Evolutionary conservation across 345 rosid species (phyloP), one percentile per base, ranked within the genome.

Genomic region (Eucalyptus polyanthemos): DNA sequence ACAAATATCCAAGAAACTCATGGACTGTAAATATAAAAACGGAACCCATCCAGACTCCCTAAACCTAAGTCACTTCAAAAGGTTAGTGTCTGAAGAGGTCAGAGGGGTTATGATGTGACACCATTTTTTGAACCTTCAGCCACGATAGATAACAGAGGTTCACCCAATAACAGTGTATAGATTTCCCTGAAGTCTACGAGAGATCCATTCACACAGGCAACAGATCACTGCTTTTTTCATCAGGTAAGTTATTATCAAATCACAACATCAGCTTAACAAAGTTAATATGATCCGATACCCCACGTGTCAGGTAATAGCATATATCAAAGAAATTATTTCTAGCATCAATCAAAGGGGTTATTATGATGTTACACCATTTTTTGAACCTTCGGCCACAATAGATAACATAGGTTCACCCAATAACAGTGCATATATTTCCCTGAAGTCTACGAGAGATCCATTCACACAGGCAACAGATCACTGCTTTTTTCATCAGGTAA

Each of bases 51-150:
- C 45, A 76, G 83, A 76, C 22, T 76, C 27, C 83, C 47, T 76
- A 37, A 76, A 76, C 45, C 14, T 8, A 14, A 87, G 50, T 14
- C 27, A 3, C 5, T 47, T 27, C 15, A 31, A 17, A 49, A 25
- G 19, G 51, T 12, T 88, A 2, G n/a, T 88, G 11, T 60, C 86
- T 2, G 16, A 47, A 24, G n/a, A 47, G 51, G 7, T 34, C n/a
- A 13, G n/a, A 67, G 17, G 21, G 15, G 45, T 50, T 54, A 51
- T n/a, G 88, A 88, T 93, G 94, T 94, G 44, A 88, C 96, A 93
- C 92, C 95, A 92, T 94, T 94, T 93, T 93, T 92, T 92, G 95
- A 94, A 94, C 93, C 95, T 91, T 91, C 88, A 90, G 94, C 91
- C 90, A 91, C 89, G 17, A 89, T 87, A 24, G 80, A 42, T 37